Conservation (phyloP, 495 filamentous ascomycete species). For the Parathielavia appendiculata region DNA sequence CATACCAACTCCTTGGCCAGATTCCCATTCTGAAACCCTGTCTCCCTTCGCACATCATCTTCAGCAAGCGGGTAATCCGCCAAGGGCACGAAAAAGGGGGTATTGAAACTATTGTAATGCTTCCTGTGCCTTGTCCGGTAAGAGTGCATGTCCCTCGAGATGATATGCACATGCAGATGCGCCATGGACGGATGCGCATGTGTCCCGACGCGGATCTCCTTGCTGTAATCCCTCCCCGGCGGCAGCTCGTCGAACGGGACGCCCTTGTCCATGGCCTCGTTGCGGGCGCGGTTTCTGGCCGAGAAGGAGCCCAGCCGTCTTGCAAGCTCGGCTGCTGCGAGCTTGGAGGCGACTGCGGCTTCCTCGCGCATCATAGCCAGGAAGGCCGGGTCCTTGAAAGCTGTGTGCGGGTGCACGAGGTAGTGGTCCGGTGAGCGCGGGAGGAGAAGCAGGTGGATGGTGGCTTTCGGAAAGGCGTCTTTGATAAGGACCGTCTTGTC, state of each 20-base stretch:
- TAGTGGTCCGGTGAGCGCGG: constrained; percentile 62
- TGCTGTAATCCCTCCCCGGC: constrained; percentile 67
- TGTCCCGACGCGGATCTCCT: constrained; percentile 71
- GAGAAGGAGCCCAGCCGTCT: constrained; percentile 63
- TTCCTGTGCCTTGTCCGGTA: constrained; percentile 69
- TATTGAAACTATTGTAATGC: constrained; percentile 90
- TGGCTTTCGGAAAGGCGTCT: constrained; percentile 80
- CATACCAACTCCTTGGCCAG: constrained; percentile 62
- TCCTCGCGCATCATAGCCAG: constrained; percentile 59
- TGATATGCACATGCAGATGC: constrained; percentile 85
- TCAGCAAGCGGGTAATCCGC: constrained; percentile 69
- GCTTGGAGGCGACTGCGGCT: constrained; percentile 51
- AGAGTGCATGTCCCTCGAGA: constrained; percentile 68
- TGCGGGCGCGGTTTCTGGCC: constrained; percentile 48
- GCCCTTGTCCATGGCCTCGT: constrained; percentile 44
- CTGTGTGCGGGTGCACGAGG: constrained; percentile 69
- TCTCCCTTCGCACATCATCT: constrained; percentile 56
- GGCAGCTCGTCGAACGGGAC: constrained; percentile 50
- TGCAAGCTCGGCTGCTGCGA: constrained; percentile 73
- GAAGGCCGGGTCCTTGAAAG: constrained; percentile 67
- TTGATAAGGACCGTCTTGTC: constrained; percentile 71
- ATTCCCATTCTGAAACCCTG: constrained; percentile 47
- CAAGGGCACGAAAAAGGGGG: constrained; percentile 78
- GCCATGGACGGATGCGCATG: constrained; percentile 90
- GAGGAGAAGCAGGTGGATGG: constrained; percentile 79